Base-by-base conservation (phyloP, 192 early-diverging fungal genomes). In the Jimgerdemannia flammicorona region DNA sequence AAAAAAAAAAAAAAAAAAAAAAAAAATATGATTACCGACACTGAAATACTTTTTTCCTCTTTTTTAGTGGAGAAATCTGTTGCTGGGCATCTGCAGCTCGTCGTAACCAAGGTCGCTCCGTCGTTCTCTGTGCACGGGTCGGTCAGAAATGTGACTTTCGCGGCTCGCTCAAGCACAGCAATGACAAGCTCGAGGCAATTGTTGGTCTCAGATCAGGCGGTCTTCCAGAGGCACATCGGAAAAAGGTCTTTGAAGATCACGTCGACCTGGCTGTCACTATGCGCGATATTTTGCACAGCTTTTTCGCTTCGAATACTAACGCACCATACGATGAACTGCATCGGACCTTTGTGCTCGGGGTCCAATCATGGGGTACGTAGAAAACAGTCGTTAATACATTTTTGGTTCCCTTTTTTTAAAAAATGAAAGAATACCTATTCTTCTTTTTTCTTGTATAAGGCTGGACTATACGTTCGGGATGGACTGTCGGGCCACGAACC, bases 111-210 rank as follows among this genome's bases (percentile, higher is more conserved):
- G 75, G 75, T 11, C 65, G 40, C 69, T 77, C 70, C 3, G 20
- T 77, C 40, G 64, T 71, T 44, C 64, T 77, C 18, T 8, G 71
- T 41, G 71, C 70, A 19, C 64, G 42, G 14, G 63, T 72, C n/a
- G 41, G 75, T 4, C 75, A 77, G 68, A 77, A 77, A 59, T 77
- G 66, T 40, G 71, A 77, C 72, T 77, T 77, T 67, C n/a, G 71
- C 17, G 70, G 70, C n/a, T 72, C 70, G 44, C 68, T 77, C 42
- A 77, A 77, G 72, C 71, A 77, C 4, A 77, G 70, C 69, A 19
- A 68, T 29, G 72, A 77, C 42, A 77, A 20, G 4, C 70, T 77
- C 40, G 71, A 77, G 43, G 70, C 75, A 54, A 11, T 72, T 29
- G 72, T 77, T 44, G 70, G 71, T 66, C 64, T 77, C 40, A 71